Base-by-base conservation (phyloP, 352 stramenopile species). In the Phytophthora europaea region DNA sequence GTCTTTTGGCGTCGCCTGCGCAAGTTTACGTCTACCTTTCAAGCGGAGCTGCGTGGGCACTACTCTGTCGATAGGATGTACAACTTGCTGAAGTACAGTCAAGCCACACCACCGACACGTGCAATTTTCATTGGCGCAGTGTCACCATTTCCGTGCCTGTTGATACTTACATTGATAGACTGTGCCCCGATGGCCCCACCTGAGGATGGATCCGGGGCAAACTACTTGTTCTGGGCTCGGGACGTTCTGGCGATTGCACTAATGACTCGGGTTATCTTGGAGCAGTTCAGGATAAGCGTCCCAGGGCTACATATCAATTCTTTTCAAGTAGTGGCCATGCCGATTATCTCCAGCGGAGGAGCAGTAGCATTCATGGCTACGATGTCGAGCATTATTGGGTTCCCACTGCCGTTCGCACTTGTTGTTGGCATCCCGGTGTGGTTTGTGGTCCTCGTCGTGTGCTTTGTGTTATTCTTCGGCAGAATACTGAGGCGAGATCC, bases 371-470 rank as follows among this genome's bases (percentile, higher is more conserved):
- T 70, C 3, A 55, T 72, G 33, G 45, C 77, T 18, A 48, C 67
- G 0, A 81, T 70, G 34, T 63, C 55, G 10, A 65, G 63, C 13
- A 36, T 64, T 3, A 69, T 85, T 23, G 82, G 78, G 3, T 90
- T 84, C 43, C 80, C 82, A 12, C 43, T 90, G 22, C 76, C 82
- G 7, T 88, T 88, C 54, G 67, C 65, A 23, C 15, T 80, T 4
- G 53, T 76, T 6, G 28, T 81, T 2, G 76, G 65, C 2, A 79
- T 73, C 15, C 65, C 70, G 0, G 52, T 65, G 5, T 84, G 68
- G 67, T 71, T 67, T 0, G 40, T 50, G 0, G 52, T 79, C 10
- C 31, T 84, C 8, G 26, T 74, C 20, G 20, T 67, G 1, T 65
- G 67, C 34, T 77, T 76, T 28, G 64, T 56, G 7, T 26, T 43